A percentile compares a stretch with the other conserved stretches of the same genome.
Conservation (phyloP, 345 rosid genomes). For the Eucalyptus pauciflora region DNA sequence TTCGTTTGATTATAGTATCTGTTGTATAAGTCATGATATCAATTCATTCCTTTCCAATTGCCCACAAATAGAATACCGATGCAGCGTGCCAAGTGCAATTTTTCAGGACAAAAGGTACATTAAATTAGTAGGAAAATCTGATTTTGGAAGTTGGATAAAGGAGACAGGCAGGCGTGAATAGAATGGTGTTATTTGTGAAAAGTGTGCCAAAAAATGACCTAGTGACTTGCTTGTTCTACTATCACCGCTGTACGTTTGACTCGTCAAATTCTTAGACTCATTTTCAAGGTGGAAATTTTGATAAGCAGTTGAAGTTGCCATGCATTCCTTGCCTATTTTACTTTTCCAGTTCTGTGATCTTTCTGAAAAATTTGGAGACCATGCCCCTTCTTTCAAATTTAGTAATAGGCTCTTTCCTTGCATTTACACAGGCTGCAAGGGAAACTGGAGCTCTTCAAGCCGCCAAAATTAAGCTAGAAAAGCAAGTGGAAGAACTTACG, state of each 20-base stretch:
- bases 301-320: not conserved
- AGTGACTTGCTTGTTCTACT: not conserved
- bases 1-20: not conserved
- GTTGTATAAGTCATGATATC: not conserved
- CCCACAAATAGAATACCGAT: not conserved
- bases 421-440: slow-evolving; percentile 68
- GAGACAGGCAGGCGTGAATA: not conserved
- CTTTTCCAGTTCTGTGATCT: not conserved
- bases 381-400: not conserved
- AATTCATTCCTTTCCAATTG: not conserved
- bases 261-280: not conserved
- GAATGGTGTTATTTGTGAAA: not conserved
- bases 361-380: not conserved
- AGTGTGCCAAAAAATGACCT: not conserved
- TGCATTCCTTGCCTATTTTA: not conserved
- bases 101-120: not conserved
- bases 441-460: slow-evolving; percentile 99
- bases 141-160: not conserved
- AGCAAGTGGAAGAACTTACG: slow-evolving; percentile 97
- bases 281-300: not conserved
- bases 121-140: not conserved
- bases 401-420: not conserved
- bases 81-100: not conserved
- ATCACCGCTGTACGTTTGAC: not conserved
- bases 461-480: slow-evolving; percentile 94